A percentile compares a stretch with the other conserved stretches of the same genome.
Evolutionary conservation across 2,329 filamentous ascomycete species (phyloP).

Genomic region (Phaeoacremonium minimum): DNA sequence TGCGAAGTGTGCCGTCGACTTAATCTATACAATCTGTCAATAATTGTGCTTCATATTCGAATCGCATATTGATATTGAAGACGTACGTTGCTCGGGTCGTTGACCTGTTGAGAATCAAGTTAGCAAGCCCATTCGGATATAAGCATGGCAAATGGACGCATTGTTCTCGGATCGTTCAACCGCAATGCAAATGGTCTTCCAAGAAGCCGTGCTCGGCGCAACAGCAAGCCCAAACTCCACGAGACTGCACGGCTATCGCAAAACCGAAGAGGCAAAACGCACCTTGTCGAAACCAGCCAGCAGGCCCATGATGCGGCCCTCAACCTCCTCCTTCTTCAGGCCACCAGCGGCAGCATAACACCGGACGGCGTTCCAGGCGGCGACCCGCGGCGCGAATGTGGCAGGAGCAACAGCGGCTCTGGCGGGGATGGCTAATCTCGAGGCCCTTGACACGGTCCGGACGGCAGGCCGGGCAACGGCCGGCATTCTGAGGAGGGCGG

Average conservation of each 20-base stretch:
- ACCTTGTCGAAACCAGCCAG: conserved; percentile 98
- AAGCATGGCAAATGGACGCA: too few relatives aligned
- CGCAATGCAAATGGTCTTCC: too few relatives aligned
- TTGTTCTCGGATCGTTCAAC: too few relatives aligned
- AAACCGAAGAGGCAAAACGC: conserved; percentile 21
- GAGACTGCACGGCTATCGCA: too few relatives aligned
- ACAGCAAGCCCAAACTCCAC: too few relatives aligned
- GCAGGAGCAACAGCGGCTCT: conserved; percentile 57
- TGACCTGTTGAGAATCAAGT: conserved; percentile 54
- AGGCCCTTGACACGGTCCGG: conserved; percentile 48
- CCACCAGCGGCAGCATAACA: conserved; percentile 82
- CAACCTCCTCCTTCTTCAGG: conserved; percentile 69
- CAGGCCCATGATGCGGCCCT: conserved; percentile 87
- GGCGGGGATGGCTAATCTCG: conserved; percentile 55
- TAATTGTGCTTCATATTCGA: conserved; percentile 1
- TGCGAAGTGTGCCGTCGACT: conserved; percentile 79
- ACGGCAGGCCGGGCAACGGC: conserved; percentile 49
- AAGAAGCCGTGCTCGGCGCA: too few relatives aligned
- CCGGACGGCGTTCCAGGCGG: conserved; percentile 66
- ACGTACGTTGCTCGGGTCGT: conserved; percentile 59
- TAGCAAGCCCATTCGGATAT: too few relatives aligned
- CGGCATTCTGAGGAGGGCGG: conserved; percentile 76
- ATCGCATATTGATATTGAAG: neutral
- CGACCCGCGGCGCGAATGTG: conserved; percentile 58
- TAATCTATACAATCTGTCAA: conserved; percentile 59